Evolutionary conservation across 257 asterid species (phyloP).

Genomic region (Catharanthus roseus): DNA sequence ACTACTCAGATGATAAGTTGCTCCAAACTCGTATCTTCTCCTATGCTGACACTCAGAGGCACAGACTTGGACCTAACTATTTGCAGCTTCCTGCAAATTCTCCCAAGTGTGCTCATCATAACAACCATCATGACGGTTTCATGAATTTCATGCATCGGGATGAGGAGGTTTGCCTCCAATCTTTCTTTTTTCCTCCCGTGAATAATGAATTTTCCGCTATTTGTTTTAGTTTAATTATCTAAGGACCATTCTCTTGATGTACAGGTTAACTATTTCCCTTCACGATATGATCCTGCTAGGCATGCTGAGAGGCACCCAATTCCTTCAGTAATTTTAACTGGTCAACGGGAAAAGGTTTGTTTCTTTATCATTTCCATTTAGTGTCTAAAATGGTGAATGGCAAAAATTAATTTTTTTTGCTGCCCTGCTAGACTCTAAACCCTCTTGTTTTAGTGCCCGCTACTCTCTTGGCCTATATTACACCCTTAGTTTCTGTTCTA

Average conservation of each 20-base stretch:
- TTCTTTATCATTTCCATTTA: neutral
- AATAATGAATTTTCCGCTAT: neutral
- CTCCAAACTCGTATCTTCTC: slow-evolving; percentile 37
- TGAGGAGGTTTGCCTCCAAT: slow-evolving; percentile 25
- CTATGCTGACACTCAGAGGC: slow-evolving; percentile 35
- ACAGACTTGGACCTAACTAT: slow-evolving; percentile 39
- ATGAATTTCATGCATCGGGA: slow-evolving; percentile 44
- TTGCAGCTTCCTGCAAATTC: slow-evolving; percentile 37
- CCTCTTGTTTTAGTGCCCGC: neutral
- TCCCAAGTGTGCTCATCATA: slow-evolving; percentile 34
- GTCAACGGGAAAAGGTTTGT: slow-evolving; percentile 30
- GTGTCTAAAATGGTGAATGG: neutral
- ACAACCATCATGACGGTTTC: slow-evolving; percentile 34
- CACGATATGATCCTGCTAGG: slow-evolving; percentile 33
- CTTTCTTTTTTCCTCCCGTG: slow-evolving; percentile 5
- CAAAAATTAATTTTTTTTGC: neutral
- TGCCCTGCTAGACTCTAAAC: neutral
- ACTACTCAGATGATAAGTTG: slow-evolving; percentile 30
- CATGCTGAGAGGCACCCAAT: slow-evolving; percentile 33
- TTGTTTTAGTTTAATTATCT: neutral
- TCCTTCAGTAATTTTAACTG: slow-evolving; percentile 25
- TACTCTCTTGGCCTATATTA: neutral
- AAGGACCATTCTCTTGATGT: neutral
- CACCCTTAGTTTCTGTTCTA: neutral
- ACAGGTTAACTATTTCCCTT: slow-evolving; percentile 38